phyloP scores from a whole-genome alignment of 768 basidiomycete genomes.

The Auricularia cornea region DNA sequence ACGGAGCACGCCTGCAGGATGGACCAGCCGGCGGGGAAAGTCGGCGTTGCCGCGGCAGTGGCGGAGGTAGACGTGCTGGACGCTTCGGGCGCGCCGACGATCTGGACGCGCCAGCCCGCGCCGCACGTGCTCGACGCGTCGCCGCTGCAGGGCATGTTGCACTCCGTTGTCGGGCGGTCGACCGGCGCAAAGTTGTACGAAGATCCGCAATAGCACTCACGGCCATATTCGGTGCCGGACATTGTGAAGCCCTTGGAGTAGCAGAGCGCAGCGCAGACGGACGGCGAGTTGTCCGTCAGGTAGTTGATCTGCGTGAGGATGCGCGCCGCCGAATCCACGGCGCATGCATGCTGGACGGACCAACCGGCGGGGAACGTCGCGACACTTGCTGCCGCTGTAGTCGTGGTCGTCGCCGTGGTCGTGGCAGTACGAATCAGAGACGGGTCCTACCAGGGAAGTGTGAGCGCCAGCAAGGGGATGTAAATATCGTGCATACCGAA shows the following conservation, averaged over 20 bases:
- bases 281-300: background rate
- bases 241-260: background rate
- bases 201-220: background rate
- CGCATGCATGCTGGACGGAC: background rate
- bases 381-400: background rate
- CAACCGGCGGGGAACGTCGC: background rate
- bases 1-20: no score
- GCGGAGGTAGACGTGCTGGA: no score
- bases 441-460: background rate
- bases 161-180: background rate
- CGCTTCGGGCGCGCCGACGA: background rate
- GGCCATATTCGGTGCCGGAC: background rate
- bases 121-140: background rate
- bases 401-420: background rate
- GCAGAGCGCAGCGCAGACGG: background rate
- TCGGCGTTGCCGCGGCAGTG: no score
- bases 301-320: background rate
- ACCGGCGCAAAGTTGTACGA: background rate
- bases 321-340: background rate
- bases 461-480: background rate
- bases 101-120: background rate
- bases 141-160: background rate
- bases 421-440: background rate
- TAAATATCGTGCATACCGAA: background rate
- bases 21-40: no score